Evolutionary conservation across 2,329 filamentous ascomycete genomes (phyloP).

Genomic region (Leptosphaerulina australis): DNA sequence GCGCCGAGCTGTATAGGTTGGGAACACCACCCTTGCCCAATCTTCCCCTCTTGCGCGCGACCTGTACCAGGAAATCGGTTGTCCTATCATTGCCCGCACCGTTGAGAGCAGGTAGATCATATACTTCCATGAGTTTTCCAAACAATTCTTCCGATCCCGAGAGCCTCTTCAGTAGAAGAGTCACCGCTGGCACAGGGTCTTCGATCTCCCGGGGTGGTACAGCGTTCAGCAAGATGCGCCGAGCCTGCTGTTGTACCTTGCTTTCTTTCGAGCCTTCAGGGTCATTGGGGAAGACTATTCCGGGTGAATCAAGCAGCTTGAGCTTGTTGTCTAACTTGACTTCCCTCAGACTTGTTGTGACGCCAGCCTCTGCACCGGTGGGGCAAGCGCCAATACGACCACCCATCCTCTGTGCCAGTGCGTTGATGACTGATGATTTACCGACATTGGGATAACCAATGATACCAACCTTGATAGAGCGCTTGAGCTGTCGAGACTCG

Average conservation of each 20-base stretch:
- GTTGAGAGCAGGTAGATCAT: slow-evolving; percentile 82
- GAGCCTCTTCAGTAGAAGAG: slow-evolving; percentile 80
- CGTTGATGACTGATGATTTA: slow-evolving; percentile 96
- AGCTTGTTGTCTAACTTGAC: slow-evolving; percentile 96
- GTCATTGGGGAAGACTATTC: slow-evolving; percentile 85
- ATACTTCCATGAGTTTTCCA: slow-evolving; percentile 79
- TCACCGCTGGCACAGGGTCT: slow-evolving; percentile 87
- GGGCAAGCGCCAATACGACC: slow-evolving; percentile 76
- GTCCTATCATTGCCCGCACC: slow-evolving; percentile 72
- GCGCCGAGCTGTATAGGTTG: slow-evolving; percentile 84
- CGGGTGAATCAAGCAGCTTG: slow-evolving; percentile 90
- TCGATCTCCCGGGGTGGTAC: slow-evolving; percentile 93
- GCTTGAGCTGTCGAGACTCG: slow-evolving; percentile 81
- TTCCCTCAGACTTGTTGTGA: slow-evolving; percentile 84
- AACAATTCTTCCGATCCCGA: slow-evolving; percentile 75
- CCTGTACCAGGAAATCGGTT: slow-evolving; percentile 91
- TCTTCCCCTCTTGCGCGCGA: slow-evolving; percentile 88
- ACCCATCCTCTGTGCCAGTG: slow-evolving; percentile 77
- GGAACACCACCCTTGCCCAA: slow-evolving; percentile 88
- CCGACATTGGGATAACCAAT: slow-evolving; percentile 96
- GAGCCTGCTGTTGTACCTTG: slow-evolving; percentile 75
- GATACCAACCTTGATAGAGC: slow-evolving; percentile 87
- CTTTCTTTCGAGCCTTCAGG: slow-evolving; percentile 54
- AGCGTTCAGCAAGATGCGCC: slow-evolving; percentile 86
- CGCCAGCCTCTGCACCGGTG: slow-evolving; percentile 87